Evolutionary conservation across 208 protist genomes (phyloP).

Genomic region (Leishmania gerbilli): DNA sequence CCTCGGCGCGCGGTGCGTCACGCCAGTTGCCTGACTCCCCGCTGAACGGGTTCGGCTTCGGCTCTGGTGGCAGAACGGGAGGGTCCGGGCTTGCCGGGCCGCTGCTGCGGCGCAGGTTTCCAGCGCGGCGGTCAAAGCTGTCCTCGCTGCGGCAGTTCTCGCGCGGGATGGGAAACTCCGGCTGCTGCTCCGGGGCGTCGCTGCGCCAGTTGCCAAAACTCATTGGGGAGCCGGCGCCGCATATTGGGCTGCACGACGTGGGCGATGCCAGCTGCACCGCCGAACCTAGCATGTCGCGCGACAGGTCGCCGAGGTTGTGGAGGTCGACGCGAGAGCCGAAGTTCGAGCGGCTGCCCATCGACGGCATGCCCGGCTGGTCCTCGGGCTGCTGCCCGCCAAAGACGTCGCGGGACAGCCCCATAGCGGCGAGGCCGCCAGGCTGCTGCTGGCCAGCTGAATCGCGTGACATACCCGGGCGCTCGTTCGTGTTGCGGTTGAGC

Average conservation of each 20-base stretch:
- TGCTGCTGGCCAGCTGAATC: slow-evolving; percentile 57
- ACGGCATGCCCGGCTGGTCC: slow-evolving; percentile 19
- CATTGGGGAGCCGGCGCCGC: slow-evolving; percentile 32
- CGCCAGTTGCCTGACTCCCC: slow-evolving; percentile 67
- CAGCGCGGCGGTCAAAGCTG: slow-evolving; percentile 27
- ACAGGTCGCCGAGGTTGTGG: slow-evolving; percentile 55
- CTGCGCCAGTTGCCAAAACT: slow-evolving; percentile 67
- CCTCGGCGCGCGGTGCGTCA: slow-evolving; percentile 56
- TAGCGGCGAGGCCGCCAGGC: slow-evolving; percentile 31
- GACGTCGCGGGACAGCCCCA: slow-evolving; percentile 62
- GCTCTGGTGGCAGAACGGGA: slow-evolving; percentile 17
- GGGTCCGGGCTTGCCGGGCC: slow-evolving; percentile 7
- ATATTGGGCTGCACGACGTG: slow-evolving; percentile 22
- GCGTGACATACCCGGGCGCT: slow-evolving; percentile 40
- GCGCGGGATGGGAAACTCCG: slow-evolving; percentile 41
- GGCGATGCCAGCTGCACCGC: slow-evolving; percentile 46
- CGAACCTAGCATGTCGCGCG: slow-evolving; percentile 74
- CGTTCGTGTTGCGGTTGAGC: slow-evolving; percentile 43
- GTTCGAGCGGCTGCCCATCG: slow-evolving; percentile 43
- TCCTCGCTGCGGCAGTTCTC: slow-evolving; percentile 30
- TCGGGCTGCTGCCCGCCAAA: slow-evolving; percentile 67
- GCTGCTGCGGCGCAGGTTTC: slow-evolving; percentile 26
- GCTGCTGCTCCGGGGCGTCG: slow-evolving; percentile 49
- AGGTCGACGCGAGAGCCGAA: slow-evolving; percentile 68
- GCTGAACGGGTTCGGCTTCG: slow-evolving; percentile 26